Base-by-base conservation (phyloP, 768 basidiomycete species). In the Hypholoma sublateritium region DNA sequence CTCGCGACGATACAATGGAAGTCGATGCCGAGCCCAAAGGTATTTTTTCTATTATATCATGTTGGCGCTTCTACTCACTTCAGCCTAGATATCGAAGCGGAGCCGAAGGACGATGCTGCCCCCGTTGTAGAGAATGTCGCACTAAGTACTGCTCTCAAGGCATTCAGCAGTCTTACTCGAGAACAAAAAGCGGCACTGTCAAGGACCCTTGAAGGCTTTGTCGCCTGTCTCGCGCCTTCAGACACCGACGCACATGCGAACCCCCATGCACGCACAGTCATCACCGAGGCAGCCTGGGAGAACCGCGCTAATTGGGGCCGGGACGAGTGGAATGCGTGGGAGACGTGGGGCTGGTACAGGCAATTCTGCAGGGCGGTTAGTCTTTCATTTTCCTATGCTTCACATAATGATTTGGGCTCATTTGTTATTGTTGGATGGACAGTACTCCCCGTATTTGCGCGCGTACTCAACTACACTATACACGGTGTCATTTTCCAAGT, bases 341-440 rank as follows among this genome's bases (percentile, higher is more conserved):
- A 91, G 73, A 90, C 87, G 0, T 93, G 91, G 88, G 87, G 89
- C 2, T 95, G 93, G 93, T 95, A 90, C 63, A 78, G 89, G 58
- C 91, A 96, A 63, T 95, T 93, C 74, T 91, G 89, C 70, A 79
- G 92, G 65, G 79, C 74, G 69, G 93, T 94, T 53, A 60, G 91
- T 75, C 12, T 32, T 32, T 32, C 21, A 53, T 32, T 32, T 52
- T 49, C 4, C 2, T n/a, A 44, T 7, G 2, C 14, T 14, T 43
- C 8, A 41, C n/a, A 37, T 24, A 39, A 52, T 48, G 17, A 39
- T 36, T 36, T 9, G 55, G 6, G 32, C 59, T 61, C 3, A 61
- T 19, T 56, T 5, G 5, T 53, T 34, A 45, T 52, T 35, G 22
- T 50, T 32, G 1, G 4, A 9, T 44, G 4, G 16, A 32, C 59